Base-by-base conservation (phyloP, 371 early-diverging fungal species). In the Paraphysoderma sedebokerense region DNA sequence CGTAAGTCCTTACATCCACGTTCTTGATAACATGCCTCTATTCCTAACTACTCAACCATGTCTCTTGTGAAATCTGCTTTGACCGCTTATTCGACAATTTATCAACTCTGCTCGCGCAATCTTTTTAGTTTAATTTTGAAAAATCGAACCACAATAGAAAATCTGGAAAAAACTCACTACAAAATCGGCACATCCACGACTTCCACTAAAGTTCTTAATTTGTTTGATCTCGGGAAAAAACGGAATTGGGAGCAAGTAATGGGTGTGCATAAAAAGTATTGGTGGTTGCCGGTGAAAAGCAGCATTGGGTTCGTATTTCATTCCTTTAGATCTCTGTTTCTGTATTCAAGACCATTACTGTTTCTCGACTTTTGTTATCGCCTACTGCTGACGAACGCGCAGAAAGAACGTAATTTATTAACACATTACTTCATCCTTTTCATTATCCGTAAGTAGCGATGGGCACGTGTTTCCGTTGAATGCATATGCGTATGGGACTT, bases 181-280 rank as follows among this genome's bases (percentile, higher is more conserved):
- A 29, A 32, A 24, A 8, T 33, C 31, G 2, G 11, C 8, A 3
- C 5, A 19, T 5, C 34, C 11, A 30, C 30, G 13, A 27, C 7
- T 15, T n/a, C 44, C 7, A 9, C 9, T 17, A 30, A 37, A 0
- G 46, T 36, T 22, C 23, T 42, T 32, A 63, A 61, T 30, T 22
- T 61, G 57, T 63, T 59, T 50, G 53, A 61, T 31, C 34, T 63
- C 11, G 64, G 64, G 0, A 15, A 24, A 3, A 38, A 31, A 5
- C 42, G 40, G 31, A 63, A 63, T 40, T 54, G 54, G 15, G 22
- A 30, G 2, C 60, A 60, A 39, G 51, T 61, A 13, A 48, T 61
- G 51, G 61, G 58, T 29, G 29, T 47, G 29, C 17, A 17, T 31
- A 41, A 49, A 44, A 9, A 9, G 15, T 31, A 32, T 38, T 63